Evolutionary conservation across 805 yeast genomes (phyloP).

Genomic region (Cyberlindnera bimundalis): DNA sequence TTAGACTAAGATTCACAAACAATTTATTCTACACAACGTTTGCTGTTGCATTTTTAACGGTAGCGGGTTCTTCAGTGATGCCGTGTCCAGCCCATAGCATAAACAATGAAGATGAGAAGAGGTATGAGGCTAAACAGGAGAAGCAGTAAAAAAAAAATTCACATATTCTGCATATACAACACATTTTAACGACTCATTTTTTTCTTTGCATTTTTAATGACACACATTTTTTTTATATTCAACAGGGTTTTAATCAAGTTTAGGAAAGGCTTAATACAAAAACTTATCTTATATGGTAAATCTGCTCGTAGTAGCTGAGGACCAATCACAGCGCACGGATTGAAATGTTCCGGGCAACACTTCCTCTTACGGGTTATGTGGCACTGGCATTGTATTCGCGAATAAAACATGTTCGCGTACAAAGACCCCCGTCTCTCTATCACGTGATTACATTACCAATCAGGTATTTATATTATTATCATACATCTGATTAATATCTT

Average conservation of each 20-base stretch:
- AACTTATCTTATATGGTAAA: no score
- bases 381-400: not conserved
- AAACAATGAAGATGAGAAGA: slow-evolving; percentile 37
- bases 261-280: no score
- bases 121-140: slow-evolving; percentile 20
- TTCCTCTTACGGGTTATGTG: no score
- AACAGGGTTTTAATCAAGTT: no score
- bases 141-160: not conserved
- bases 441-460: no score
- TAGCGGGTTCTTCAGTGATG: slow-evolving; percentile 38
- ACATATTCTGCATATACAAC: no score
- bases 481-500: no score
- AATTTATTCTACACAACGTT: slow-evolving; percentile 57
- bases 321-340: not conserved
- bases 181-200: not conserved
- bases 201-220: not conserved
- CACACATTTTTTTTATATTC: not conserved
- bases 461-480: no score
- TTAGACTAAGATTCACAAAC: slow-evolving; percentile 49
- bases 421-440: no score
- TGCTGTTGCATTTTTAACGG: slow-evolving; percentile 52
- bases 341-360: not conserved
- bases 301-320: no score
- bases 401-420: no score
- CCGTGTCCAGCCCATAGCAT: slow-evolving; percentile 44